These are phyloP conservation scores for Fragosphaeria purpurea DNA, from an alignment of 2,329 filamentous ascomycete species.

Conservation along the genomic window DNA sequence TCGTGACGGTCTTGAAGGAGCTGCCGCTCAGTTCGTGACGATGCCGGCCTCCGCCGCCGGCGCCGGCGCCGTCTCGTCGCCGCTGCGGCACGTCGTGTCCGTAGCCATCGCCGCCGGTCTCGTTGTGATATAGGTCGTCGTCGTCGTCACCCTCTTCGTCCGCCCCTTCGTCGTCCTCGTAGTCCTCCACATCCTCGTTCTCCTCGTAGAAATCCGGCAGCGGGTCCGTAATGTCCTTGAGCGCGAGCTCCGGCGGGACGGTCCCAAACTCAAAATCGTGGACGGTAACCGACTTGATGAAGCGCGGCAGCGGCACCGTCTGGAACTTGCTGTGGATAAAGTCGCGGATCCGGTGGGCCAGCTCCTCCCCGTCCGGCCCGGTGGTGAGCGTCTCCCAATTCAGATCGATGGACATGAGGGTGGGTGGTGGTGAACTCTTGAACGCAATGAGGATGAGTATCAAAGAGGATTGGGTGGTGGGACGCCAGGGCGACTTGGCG, in stretches of 20 bases:
- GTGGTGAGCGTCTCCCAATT: conserved; percentile 90
- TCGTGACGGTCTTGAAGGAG: conserved; percentile 21
- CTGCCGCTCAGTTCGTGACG: conserved; percentile 16
- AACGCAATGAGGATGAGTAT: too few species aligned
- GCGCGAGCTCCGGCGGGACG: conserved; percentile 72
- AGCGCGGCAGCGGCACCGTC: conserved; percentile 77
- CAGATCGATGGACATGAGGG: conserved; percentile 86
- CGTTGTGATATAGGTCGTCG: conserved; percentile 28
- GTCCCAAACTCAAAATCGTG: conserved; percentile 89
- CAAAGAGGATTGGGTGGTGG: too few species aligned
- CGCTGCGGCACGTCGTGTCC: conserved; percentile 5
- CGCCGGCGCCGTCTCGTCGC: conserved; percentile 20
- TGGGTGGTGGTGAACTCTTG: background rate
- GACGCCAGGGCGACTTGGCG: too few species aligned
- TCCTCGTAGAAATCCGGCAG: conserved; percentile 94
- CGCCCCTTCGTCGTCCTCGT: conserved; percentile 36
- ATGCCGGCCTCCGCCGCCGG: conserved; percentile 24
- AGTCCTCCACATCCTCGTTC: conserved; percentile 53
- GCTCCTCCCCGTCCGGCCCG: conserved; percentile 73
- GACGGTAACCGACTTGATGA: conserved; percentile 92
- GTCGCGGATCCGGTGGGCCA: conserved; percentile 77
- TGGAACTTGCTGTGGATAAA: conserved; percentile 98
- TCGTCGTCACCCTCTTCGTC: conserved; percentile 24
- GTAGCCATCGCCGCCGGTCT: conserved; percentile 20
- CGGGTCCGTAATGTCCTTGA: conserved; percentile 95